Conservation (phyloP, 2,329 filamentous ascomycete species). For the Cordyceps pruinosa region DNA sequence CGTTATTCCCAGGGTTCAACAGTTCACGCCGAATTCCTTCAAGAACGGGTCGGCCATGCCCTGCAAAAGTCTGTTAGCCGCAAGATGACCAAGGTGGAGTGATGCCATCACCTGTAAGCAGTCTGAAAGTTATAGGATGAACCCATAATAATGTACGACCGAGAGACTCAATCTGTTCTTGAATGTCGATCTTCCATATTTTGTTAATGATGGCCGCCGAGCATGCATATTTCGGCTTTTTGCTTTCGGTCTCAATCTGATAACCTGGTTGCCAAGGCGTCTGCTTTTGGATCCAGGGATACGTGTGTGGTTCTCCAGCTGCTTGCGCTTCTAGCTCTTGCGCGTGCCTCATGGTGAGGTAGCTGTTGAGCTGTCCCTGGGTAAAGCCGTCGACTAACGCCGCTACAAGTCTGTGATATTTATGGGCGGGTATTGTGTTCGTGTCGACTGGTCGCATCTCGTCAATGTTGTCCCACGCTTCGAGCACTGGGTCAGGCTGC, state of each 20-base stretch:
- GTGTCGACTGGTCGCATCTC: constrained; percentile 38
- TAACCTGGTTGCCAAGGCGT: constrained; percentile 3
- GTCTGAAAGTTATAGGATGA: not conserved
- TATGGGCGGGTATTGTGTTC: constrained; percentile 28
- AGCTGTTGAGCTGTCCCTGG: constrained; percentile 36
- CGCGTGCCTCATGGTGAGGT: constrained; percentile 25
- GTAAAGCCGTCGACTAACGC: constrained; percentile 41
- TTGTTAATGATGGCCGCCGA: constrained; percentile 7
- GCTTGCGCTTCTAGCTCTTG: not conserved
- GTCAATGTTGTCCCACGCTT: constrained; percentile 40
- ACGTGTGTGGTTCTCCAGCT: not conserved
- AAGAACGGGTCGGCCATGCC: constrained; percentile 19
- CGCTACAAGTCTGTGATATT: constrained; percentile 36
- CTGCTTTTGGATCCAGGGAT: constrained; percentile 6
- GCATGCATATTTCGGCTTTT: not conserved
- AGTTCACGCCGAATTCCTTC: constrained; percentile 24
- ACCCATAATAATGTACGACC: constrained; percentile 9
- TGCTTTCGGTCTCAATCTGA: constrained; percentile 2
- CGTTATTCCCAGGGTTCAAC: constrained; percentile 25
- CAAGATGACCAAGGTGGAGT: too few relatives aligned
- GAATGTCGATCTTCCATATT: constrained; percentile 8
- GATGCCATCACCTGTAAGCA: not conserved
- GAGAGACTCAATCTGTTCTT: constrained; percentile 3
- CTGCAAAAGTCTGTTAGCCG: constrained; percentile 10
- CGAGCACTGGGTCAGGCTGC: constrained; percentile 21